Evolutionary conservation across 2,329 filamentous ascomycete species (phyloP).

Genomic region (Fragosphaeria purpurea): DNA sequence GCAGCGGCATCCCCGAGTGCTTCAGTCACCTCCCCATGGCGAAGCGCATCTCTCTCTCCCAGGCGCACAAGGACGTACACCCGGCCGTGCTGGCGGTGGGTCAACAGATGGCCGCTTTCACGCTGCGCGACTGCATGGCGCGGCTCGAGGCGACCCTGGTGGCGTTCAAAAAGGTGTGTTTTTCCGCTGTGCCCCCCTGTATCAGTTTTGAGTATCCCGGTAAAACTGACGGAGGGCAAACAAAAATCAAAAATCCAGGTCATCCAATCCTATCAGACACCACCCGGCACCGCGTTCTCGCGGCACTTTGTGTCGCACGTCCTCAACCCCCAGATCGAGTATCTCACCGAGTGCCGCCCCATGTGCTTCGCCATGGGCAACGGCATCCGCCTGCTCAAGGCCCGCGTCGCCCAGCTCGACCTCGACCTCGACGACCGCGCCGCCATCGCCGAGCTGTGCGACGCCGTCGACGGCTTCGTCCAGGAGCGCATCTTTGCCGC

Average conservation of each 20-base stretch:
- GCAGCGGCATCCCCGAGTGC: constrained; percentile 56
- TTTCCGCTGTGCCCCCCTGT: not conserved
- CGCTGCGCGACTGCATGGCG: constrained; percentile 80
- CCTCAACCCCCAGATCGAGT: constrained; percentile 90
- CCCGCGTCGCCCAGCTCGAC: constrained; percentile 83
- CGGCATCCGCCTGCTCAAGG: constrained; percentile 87
- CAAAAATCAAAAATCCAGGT: constrained; percentile 43
- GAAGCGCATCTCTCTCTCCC: constrained; percentile 41
- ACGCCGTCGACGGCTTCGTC: constrained; percentile 81
- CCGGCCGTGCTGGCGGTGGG: constrained; percentile 77
- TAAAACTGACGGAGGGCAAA: too few relatives aligned
- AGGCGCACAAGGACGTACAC: constrained; percentile 69
- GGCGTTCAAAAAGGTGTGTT: constrained; percentile 73
- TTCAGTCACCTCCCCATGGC: constrained; percentile 77
- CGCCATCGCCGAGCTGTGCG: constrained; percentile 68
- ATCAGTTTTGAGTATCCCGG: not conserved
- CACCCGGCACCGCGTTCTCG: constrained; percentile 71
- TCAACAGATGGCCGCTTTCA: constrained; percentile 82
- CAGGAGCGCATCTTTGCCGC: constrained; percentile 82
- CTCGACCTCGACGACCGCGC: constrained; percentile 72
- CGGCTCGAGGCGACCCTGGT: constrained; percentile 78
- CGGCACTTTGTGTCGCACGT: constrained; percentile 86
- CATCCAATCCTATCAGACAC: constrained; percentile 86
- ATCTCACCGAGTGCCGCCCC: constrained; percentile 84
- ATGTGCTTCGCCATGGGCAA: constrained; percentile 97